Percentiles rank a stretch among this genome's conserved stretches.
Evolutionary conservation across 805 yeast species (phyloP).

Genomic region (Starmerella sp.): DNA sequence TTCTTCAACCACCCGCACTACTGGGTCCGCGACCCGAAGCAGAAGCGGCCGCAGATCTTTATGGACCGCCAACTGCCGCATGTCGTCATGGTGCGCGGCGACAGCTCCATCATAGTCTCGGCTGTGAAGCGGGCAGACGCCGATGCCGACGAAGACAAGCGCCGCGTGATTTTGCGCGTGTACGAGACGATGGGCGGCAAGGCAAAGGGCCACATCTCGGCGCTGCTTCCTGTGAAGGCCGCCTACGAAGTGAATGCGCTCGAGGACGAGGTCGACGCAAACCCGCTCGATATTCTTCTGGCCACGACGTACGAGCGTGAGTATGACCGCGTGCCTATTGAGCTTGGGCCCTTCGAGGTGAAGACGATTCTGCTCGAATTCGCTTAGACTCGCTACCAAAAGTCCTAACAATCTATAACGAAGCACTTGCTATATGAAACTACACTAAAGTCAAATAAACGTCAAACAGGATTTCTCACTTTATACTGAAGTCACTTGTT

Average conservation of each 20-base stretch:
- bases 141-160: conserved; percentile 44
- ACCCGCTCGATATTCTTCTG: conserved; percentile 24
- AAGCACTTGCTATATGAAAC: too few relatives aligned
- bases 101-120: conserved; percentile 52
- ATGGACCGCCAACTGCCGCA: conserved; percentile 10
- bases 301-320: conserved; percentile 14
- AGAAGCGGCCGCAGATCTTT: conserved; percentile 8
- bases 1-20: conserved; percentile 55
- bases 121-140: conserved; percentile 82
- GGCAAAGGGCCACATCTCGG: conserved; percentile 40
- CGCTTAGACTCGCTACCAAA: background rate
- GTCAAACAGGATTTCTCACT: too few relatives aligned
- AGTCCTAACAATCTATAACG: too few relatives aligned
- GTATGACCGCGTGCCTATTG: conserved; percentile 27
- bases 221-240: conserved; percentile 41
- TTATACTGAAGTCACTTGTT: too few relatives aligned
- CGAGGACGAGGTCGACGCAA: conserved; percentile 31
- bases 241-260: conserved; percentile 39
- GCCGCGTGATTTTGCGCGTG: conserved; percentile 55
- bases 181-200: conserved; percentile 86
- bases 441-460: too few relatives aligned
- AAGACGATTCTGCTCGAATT: conserved; percentile 45
- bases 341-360: conserved; percentile 68
- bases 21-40: conserved; percentile 12
- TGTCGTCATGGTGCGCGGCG: conserved; percentile 32